Conservation (phyloP, 371 early-diverging fungal genomes). For the Mortierella sp. region DNA sequence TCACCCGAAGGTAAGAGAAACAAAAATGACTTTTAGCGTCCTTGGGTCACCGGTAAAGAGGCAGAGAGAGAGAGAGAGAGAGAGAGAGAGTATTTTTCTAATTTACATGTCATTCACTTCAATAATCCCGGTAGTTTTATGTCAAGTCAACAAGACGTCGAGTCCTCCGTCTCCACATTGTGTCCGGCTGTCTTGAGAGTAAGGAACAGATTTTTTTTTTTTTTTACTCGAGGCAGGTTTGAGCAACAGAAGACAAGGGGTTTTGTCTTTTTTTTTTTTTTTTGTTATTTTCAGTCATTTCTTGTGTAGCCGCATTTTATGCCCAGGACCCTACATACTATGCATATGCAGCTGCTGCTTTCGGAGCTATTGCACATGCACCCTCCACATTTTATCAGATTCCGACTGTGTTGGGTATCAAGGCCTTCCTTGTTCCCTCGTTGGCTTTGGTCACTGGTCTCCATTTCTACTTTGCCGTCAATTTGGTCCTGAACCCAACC, state of each 20-base stretch:
- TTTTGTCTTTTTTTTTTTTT: background rate
- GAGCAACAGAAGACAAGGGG: background rate
- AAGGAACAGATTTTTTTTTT: slow-evolving; percentile 7
- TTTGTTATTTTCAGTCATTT: slow-evolving; percentile 14
- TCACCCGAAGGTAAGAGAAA: slow-evolving; percentile 35
- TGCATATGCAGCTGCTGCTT: slow-evolving; percentile 31
- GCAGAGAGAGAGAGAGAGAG: background rate
- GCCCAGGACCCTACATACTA: slow-evolving; percentile 44
- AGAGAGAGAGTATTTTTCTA: background rate
- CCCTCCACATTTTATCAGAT: slow-evolving; percentile 52
- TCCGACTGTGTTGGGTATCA: slow-evolving; percentile 50
- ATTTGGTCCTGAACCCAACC: slow-evolving; percentile 39
- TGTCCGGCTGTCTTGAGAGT: slow-evolving; percentile 45
- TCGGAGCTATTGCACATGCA: slow-evolving; percentile 36
- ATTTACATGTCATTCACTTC: background rate
- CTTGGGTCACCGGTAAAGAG: too few species aligned
- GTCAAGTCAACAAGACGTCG: slow-evolving; percentile 33
- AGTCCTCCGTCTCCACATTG: slow-evolving; percentile 28
- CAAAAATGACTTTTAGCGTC: background rate
- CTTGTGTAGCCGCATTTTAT: slow-evolving; percentile 40
- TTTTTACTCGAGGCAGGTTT: background rate
- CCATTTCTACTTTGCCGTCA: slow-evolving; percentile 47
- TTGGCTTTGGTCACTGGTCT: slow-evolving; percentile 36
- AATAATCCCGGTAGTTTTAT: slow-evolving; percentile 30
- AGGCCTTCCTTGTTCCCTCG: slow-evolving; percentile 49